Evolutionary conservation across 441 rosid species (phyloP).

Genomic region (Gossypium davidsonii): DNA sequence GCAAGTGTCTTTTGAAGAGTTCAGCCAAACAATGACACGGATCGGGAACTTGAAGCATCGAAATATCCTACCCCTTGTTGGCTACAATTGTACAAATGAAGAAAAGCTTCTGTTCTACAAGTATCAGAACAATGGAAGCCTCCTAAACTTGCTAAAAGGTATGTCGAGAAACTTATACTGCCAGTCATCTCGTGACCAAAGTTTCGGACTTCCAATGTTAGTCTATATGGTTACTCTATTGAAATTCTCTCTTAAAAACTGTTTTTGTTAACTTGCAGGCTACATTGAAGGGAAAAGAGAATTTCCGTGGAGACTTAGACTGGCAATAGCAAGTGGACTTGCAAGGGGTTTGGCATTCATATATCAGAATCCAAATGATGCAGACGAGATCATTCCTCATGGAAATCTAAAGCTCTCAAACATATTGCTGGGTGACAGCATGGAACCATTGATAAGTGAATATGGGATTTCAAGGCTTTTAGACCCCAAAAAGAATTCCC

Average conservation of each 20-base stretch:
- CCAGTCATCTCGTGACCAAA: neutral
- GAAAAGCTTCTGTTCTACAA: slow-evolving; percentile 52
- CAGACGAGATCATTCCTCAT: slow-evolving; percentile 29
- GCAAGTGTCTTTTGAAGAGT: slow-evolving; percentile 36
- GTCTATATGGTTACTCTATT: neutral
- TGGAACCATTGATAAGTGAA: slow-evolving; percentile 45
- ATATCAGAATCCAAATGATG: slow-evolving; percentile 23
- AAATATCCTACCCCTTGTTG: slow-evolving; percentile 46
- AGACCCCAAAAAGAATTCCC: slow-evolving; percentile 21
- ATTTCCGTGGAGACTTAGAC: slow-evolving; percentile 48
- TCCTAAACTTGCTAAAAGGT: slow-evolving; percentile 40
- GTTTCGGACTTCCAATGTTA: neutral
- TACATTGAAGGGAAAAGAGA: slow-evolving; percentile 41
- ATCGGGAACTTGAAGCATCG: slow-evolving; percentile 52
- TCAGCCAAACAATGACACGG: slow-evolving; percentile 33
- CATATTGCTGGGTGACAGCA: slow-evolving; percentile 33
- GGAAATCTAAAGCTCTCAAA: slow-evolving; percentile 62
- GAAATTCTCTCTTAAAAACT: neutral
- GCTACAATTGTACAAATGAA: slow-evolving; percentile 37
- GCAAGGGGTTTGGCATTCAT: slow-evolving; percentile 49
- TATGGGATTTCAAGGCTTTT: slow-evolving; percentile 32
- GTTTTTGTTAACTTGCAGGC: slow-evolving; percentile 26
- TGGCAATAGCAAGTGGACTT: slow-evolving; percentile 41
- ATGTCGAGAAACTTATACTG: slow-evolving; percentile 4
- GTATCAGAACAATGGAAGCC: slow-evolving; percentile 49